These are phyloP conservation scores for Aspergillus sp. DNA, from an alignment of 2,329 filamentous ascomycete species.

Conservation along the genomic window DNA sequence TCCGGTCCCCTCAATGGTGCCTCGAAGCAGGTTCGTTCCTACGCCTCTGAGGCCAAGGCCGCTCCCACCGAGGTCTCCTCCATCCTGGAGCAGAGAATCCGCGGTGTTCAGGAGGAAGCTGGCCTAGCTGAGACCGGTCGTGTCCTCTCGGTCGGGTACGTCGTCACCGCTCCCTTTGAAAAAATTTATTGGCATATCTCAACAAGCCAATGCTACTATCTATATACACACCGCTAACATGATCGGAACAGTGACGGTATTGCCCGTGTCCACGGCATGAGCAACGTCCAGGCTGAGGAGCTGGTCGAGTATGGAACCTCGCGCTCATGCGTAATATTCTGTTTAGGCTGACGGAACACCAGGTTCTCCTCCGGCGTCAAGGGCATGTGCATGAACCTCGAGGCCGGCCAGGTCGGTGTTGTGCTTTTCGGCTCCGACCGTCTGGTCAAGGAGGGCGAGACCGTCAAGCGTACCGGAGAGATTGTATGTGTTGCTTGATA, in stretches of 20 bases:
- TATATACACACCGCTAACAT: slow-evolving; percentile 8
- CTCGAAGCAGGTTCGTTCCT: slow-evolving; percentile 68
- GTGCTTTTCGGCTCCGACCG: slow-evolving; percentile 99
- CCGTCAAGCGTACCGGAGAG: slow-evolving; percentile 97
- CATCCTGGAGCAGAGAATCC: slow-evolving; percentile 98
- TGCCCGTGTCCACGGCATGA: slow-evolving; percentile 98
- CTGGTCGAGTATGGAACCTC: slow-evolving; percentile 81
- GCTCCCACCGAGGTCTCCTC: slow-evolving; percentile 96
- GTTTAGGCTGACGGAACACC: slow-evolving; percentile 18
- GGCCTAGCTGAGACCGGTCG: slow-evolving; percentile 96
- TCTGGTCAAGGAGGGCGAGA: slow-evolving; percentile 99
- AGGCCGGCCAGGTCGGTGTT: slow-evolving; percentile 99
- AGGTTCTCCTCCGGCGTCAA: slow-evolving; percentile 99
- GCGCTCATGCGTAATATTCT: slow-evolving; percentile 8
- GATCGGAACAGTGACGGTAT: slow-evolving; percentile 82
- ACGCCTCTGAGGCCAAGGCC: slow-evolving; percentile 89
- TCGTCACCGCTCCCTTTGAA: slow-evolving; percentile 24
- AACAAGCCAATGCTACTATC: slow-evolving; percentile 12
- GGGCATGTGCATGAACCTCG: slow-evolving; percentile 99
- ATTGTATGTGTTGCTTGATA: slow-evolving; percentile 60
- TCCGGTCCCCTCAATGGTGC: slow-evolving; percentile 65
- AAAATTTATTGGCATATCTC: slow-evolving; percentile 26
- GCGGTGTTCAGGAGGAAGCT: slow-evolving; percentile 95
- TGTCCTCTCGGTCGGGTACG: slow-evolving; percentile 97
- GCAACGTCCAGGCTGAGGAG: slow-evolving; percentile 99